Evolutionary conservation across 1,284 basidiomycete species (phyloP).

Genomic region (Abortiporus biennis): DNA sequence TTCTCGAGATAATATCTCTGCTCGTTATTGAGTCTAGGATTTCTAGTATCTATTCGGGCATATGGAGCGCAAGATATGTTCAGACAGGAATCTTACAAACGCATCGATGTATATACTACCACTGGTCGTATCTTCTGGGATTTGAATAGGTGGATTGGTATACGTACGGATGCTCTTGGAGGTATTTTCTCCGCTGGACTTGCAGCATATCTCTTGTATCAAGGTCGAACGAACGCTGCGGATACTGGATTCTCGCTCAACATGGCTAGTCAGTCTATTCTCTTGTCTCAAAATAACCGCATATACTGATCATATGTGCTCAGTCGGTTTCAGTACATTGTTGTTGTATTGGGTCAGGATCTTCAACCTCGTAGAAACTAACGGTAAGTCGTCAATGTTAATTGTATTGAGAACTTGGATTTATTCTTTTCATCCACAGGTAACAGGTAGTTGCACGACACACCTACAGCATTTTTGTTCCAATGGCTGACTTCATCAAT

Average conservation of each 20-base stretch:
- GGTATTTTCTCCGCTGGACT: slow-evolving; percentile 46
- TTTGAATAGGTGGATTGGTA: slow-evolving; percentile 33
- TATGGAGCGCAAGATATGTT: slow-evolving; percentile 45
- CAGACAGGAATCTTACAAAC: slow-evolving; percentile 31
- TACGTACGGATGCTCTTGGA: slow-evolving; percentile 39
- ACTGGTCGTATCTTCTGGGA: slow-evolving; percentile 42
- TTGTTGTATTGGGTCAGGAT: slow-evolving; percentile 48
- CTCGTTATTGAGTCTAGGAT: no score
- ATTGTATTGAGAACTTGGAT: slow-evolving; percentile 24
- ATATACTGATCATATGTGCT: not conserved
- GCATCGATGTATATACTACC: slow-evolving; percentile 40
- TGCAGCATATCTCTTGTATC: slow-evolving; percentile 49
- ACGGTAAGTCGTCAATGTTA: not conserved
- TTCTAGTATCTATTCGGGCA: slow-evolving; percentile 49
- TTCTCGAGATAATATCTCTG: no score
- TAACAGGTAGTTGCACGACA: slow-evolving; percentile 8
- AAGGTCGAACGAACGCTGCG: slow-evolving; percentile 31
- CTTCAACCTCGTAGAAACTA: slow-evolving; percentile 28
- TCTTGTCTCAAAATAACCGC: not conserved
- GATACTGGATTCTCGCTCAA: slow-evolving; percentile 45
- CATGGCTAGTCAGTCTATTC: slow-evolving; percentile 36
- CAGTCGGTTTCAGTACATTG: slow-evolving; percentile 46
- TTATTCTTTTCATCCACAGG: slow-evolving; percentile 19
- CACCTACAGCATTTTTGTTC: not conserved
- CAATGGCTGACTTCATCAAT: not conserved